These are phyloP conservation scores for Petrea volubilis DNA, from an alignment of 257 asterid genomes.

Conservation along the genomic window DNA sequence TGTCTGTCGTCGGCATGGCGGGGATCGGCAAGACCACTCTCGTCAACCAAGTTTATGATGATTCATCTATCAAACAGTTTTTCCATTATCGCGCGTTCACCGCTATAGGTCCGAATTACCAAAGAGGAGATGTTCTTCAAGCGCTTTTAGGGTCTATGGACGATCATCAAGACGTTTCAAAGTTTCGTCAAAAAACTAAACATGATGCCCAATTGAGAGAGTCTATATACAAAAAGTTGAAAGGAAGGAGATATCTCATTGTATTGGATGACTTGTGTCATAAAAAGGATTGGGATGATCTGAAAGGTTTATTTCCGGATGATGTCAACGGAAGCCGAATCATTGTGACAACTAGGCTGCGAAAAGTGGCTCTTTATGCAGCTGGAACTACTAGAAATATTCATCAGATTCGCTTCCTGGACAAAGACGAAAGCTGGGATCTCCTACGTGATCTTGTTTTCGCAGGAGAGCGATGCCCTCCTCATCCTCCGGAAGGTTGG, in stretches of 20 bases:
- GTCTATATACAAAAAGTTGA: not conserved
- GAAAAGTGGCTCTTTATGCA: not conserved
- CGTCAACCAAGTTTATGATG: not conserved
- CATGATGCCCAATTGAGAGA: not conserved
- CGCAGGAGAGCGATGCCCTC: not conserved
- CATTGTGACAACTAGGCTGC: constrained; percentile 33
- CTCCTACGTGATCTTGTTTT: constrained; percentile 13
- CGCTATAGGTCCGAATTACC: not conserved
- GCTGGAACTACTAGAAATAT: not conserved
- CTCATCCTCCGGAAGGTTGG: not conserved
- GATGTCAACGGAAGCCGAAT: too few species aligned
- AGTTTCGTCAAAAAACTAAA: too few species aligned
- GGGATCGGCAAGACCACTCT: too few species aligned
- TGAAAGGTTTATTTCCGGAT: constrained; percentile 25
- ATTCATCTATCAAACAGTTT: not conserved
- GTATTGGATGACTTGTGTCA: constrained; percentile 35
- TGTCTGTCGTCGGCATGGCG: constrained; percentile 7
- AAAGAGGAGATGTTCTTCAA: not conserved
- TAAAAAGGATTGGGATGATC: not conserved
- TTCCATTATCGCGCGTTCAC: not conserved
- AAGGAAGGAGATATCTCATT: too few species aligned
- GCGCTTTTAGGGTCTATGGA: not conserved
- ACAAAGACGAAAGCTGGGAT: constrained; percentile 30
- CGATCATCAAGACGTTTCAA: too few species aligned
- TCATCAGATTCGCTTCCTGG: too few species aligned